These are phyloP conservation scores for Nakaseomyces sp. DNA, from an alignment of 1,139 yeast genomes.

Conservation along the genomic window DNA sequence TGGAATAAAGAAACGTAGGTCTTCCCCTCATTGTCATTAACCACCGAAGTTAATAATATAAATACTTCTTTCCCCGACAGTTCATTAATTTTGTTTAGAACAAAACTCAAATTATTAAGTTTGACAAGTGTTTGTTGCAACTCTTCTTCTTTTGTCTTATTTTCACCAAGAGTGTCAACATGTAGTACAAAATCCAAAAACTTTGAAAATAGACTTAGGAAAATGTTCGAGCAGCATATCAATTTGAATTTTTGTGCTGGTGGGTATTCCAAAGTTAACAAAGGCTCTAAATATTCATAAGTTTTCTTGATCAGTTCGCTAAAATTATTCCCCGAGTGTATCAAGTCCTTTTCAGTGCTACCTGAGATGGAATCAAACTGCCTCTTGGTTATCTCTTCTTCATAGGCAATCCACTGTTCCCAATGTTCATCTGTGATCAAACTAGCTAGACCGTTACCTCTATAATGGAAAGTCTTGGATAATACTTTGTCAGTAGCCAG, in stretches of 20 bases:
- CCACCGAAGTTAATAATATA: constrained; percentile 40
- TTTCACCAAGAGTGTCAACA: constrained; percentile 38
- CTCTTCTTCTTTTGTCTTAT: constrained; percentile 34
- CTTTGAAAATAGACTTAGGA: constrained; percentile 51
- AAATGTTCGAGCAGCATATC: constrained; percentile 61
- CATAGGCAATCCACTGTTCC: constrained; percentile 61
- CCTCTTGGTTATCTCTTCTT: constrained; percentile 46
- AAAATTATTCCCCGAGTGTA: constrained; percentile 43
- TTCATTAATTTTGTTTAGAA: constrained; percentile 46
- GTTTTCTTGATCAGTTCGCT: constrained; percentile 52
- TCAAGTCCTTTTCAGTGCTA: constrained; percentile 46
- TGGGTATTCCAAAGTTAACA: constrained; percentile 34
- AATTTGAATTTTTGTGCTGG: constrained; percentile 45
- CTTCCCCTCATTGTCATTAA: constrained; percentile 32
- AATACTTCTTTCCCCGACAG: constrained; percentile 49
- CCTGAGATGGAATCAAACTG: constrained; percentile 51
- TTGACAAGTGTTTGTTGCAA: constrained; percentile 31
- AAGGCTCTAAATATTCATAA: constrained; percentile 47
- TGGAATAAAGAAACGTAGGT: constrained; percentile 22
- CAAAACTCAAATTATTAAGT: constrained; percentile 38
- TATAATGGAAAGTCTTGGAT: constrained; percentile 21
- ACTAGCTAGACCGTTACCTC: constrained; percentile 26
- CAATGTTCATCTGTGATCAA: constrained; percentile 30
- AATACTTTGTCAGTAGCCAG: constrained; percentile 28
- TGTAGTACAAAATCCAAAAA: constrained; percentile 45